Evolutionary conservation across 305 asterid species (phyloP).

Genomic region (Fraxinus dipetala): DNA sequence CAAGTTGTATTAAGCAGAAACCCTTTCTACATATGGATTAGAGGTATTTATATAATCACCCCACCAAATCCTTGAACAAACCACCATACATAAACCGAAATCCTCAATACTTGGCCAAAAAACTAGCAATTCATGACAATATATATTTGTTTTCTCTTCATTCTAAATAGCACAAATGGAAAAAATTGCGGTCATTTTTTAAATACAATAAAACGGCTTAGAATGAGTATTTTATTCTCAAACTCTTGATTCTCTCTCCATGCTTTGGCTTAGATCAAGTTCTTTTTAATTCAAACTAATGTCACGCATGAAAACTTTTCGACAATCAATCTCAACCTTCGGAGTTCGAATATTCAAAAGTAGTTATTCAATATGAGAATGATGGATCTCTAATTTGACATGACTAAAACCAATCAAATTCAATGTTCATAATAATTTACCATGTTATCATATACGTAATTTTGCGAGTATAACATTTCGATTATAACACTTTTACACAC

Average conservation of each 20-base stretch:
- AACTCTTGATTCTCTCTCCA: background rate
- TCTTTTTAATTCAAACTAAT: no score
- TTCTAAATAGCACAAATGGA: background rate
- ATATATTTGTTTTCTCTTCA: background rate
- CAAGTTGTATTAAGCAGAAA: no score
- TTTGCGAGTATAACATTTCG: no score
- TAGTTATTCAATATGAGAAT: no score
- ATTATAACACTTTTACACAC: background rate
- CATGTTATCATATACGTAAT: no score
- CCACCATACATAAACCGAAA: background rate
- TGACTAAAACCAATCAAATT: background rate
- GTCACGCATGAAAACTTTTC: no score
- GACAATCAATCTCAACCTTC: no score
- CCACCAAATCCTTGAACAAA: background rate
- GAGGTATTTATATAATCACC: no score
- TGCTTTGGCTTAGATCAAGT: background rate
- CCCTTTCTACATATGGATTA: no score
- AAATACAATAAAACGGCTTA: background rate
- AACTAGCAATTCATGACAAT: background rate
- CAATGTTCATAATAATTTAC: background rate
- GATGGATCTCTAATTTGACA: no score
- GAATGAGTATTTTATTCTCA: background rate
- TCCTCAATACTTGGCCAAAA: background rate
- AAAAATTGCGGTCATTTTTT: background rate
- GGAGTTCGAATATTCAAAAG: no score